A percentile compares a stretch with the other conserved stretches of the same genome.
Evolutionary conservation across 805 yeast species (phyloP).

Genomic region (Dipodascus geniculatus): DNA sequence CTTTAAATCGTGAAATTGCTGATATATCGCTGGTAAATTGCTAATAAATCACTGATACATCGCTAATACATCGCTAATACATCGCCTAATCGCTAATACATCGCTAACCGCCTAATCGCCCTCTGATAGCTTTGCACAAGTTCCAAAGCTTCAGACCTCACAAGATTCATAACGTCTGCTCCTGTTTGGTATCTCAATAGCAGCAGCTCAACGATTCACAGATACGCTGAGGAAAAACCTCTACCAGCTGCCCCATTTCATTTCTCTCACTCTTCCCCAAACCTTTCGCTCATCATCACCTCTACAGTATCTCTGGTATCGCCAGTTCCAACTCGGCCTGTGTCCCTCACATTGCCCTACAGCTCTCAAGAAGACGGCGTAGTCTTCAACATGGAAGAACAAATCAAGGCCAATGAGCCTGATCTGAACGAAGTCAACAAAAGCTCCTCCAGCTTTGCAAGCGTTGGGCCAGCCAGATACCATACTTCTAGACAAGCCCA

Average conservation of each 20-base stretch:
- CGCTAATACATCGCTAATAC: neutral
- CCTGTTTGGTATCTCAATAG: neutral
- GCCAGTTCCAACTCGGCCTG: neutral
- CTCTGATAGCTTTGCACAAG: neutral
- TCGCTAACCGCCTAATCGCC: neutral
- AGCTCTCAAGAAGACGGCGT: neutral
- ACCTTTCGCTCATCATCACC: conserved; percentile 23
- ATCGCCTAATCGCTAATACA: neutral
- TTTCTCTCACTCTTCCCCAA: neutral
- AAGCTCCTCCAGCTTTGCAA: neutral
- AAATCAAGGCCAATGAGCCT: neutral
- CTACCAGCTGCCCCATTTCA: neutral
- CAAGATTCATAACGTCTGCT: neutral
- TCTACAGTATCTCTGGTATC: conserved; percentile 9
- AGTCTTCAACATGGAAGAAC: neutral
- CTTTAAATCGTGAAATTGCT: too few species aligned
- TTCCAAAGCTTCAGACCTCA: neutral
- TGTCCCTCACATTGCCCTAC: neutral
- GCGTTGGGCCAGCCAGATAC: neutral
- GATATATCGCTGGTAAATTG: neutral
- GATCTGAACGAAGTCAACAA: neutral
- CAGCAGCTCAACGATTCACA: neutral
- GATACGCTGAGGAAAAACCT: neutral
- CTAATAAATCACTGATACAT: neutral
- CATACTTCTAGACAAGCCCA: neutral